Evolutionary conservation across 306 rosid species (phyloP), one percentile per base, ranked within the genome.

Genomic region (Inga leiocalycina): DNA sequence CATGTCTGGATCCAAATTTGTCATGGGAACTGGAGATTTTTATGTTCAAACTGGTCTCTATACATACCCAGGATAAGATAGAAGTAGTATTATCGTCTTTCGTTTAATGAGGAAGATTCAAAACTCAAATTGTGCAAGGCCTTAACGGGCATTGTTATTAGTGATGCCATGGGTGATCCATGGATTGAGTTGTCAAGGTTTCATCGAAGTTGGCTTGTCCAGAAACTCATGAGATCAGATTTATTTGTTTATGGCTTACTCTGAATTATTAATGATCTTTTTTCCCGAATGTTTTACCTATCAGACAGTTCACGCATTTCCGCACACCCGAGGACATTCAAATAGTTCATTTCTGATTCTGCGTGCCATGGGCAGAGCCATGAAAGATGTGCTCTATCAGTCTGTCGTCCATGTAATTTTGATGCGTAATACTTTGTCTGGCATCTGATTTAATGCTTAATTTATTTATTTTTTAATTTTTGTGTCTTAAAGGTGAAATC

Each of bases 41-140:
- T 27, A 74, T 87, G 85, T 48, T 84, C 78, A 46, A 75, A 74
- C 17, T 79, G 73, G 43, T 84, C 54, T 77, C 76, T 75, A 65
- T 81, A n/a, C 75, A 75, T n/a, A 46, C 80, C 51, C 41, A 44
- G 56, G 79, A 71, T 39, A 77, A 64, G 74, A 35, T 32, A 71
- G 37, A 30, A 73, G 54, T 85, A 77, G 32, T 24, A 52, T 20
- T 76, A 27, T 81, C 59, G 64, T 59, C 10, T 62, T 61, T 49
- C 76, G 30, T 57, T 56, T 68, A 43, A 46, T 76, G 72, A 54
- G 39, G 51, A 81, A 77, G 64, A 35, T 70, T 44, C 80, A 49
- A 71, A 43, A 71, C 75, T 71, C 54, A 43, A 71, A 49, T 62
- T 46, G 44, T 81, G 11, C 65, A 51, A 77, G 69, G 48, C 61